Conservation (phyloP, 441 rosid genomes). For the Euphorbia schlechtendalii region DNA sequence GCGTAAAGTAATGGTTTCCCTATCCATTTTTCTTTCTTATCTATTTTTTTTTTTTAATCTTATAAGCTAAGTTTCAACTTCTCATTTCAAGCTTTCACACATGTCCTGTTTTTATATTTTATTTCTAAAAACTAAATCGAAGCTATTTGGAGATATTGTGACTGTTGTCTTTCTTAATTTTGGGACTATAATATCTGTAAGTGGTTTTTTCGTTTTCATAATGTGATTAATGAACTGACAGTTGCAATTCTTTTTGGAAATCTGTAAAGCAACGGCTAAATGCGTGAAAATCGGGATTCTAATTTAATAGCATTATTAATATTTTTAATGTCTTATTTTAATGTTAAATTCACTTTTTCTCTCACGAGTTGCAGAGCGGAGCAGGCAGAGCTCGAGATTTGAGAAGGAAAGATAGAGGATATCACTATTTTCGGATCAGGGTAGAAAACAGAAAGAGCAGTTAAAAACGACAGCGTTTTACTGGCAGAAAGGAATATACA, state of each 20-base stretch:
- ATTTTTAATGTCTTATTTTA: slow-evolving; percentile 1
- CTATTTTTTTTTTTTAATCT: slow-evolving; percentile 21
- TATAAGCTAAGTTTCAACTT: slow-evolving; percentile 17
- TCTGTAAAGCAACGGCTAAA: slow-evolving; percentile 22
- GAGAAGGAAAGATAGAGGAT: slow-evolving; percentile 12
- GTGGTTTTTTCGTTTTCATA: not conserved
- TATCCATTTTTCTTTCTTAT: not conserved
- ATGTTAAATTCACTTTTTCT: not conserved
- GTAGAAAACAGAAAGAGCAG: not conserved
- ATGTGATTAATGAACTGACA: slow-evolving; percentile 9
- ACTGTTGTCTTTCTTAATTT: not conserved
- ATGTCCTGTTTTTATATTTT: not conserved
- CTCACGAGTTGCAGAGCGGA: not conserved
- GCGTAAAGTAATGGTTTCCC: slow-evolving; percentile 23
- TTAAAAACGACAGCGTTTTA: slow-evolving; percentile 20
- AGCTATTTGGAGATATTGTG: not conserved
- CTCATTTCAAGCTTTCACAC: slow-evolving; percentile 1
- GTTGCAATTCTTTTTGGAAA: slow-evolving; percentile 9
- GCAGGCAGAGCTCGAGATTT: slow-evolving; percentile 28
- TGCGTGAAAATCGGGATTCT: slow-evolving; percentile 20
- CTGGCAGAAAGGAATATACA: slow-evolving; percentile 7
- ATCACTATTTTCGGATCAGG: slow-evolving; percentile 25
- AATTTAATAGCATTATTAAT: not conserved
- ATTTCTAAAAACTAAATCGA: not conserved
- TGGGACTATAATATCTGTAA: not conserved